Evolutionary conservation across 2,329 filamentous ascomycete species (phyloP).

Genomic region (Lizonia empirigonia): DNA sequence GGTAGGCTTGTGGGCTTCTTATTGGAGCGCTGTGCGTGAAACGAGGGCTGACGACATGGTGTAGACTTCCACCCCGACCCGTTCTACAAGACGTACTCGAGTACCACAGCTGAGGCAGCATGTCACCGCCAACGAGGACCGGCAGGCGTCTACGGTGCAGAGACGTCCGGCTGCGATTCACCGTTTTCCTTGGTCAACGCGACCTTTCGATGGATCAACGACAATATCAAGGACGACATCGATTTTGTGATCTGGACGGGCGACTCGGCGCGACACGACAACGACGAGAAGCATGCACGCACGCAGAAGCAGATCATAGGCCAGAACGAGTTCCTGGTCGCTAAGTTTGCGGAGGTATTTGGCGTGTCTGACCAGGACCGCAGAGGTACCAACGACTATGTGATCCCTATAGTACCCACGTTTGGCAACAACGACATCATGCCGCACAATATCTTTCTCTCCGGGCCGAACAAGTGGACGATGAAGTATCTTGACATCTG

Average conservation of each 20-base stretch:
- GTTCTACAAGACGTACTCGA: conserved; percentile 80
- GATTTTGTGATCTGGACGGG: conserved; percentile 95
- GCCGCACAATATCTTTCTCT: conserved; percentile 89
- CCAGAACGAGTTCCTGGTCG: conserved; percentile 75
- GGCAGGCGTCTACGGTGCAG: conserved; percentile 81
- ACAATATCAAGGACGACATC: conserved; percentile 75
- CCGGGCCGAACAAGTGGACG: conserved; percentile 88
- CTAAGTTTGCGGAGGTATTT: conserved; percentile 79
- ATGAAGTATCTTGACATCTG: conserved; percentile 78
- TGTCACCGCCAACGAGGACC: conserved; percentile 81
- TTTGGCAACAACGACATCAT: conserved; percentile 98
- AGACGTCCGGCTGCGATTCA: conserved; percentile 87
- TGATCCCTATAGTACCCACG: conserved; percentile 83
- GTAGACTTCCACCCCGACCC: conserved; percentile 90
- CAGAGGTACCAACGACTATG: conserved; percentile 59
- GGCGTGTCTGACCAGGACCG: conserved; percentile 53
- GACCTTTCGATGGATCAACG: conserved; percentile 86
- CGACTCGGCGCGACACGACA: conserved; percentile 88
- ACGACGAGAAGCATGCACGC: conserved; percentile 79
- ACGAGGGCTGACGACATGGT: conserved; percentile 11
- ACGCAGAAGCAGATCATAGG: conserved; percentile 75
- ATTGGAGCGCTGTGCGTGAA: not conserved
- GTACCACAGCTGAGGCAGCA: conserved; percentile 68
- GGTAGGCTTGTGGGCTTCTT: conserved; percentile 57
- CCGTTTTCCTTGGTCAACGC: conserved; percentile 81